Evolutionary conservation across 208 protist species (phyloP).

Genomic region (Leishmania lainsoni): DNA sequence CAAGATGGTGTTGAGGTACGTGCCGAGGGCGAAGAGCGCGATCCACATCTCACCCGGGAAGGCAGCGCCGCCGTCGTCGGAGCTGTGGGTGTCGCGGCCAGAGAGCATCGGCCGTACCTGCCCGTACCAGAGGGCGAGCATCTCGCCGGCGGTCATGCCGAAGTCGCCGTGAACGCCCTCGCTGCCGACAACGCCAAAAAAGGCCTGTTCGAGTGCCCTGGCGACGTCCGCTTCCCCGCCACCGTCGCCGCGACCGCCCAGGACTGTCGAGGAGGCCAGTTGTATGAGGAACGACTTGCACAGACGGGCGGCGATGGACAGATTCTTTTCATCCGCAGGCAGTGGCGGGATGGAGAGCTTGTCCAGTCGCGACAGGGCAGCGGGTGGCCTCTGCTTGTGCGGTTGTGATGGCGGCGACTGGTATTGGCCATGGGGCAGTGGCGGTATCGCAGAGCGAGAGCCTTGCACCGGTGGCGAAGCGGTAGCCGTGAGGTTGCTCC

Average conservation of each 20-base stretch:
- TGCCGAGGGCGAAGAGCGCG: slow-evolving; percentile 60
- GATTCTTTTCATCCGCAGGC: slow-evolving; percentile 22
- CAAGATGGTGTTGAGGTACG: slow-evolving; percentile 64
- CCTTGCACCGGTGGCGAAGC: neutral
- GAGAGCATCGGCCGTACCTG: slow-evolving; percentile 21
- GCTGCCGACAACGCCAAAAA: slow-evolving; percentile 56
- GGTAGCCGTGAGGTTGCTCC: neutral
- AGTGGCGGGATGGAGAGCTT: slow-evolving; percentile 15
- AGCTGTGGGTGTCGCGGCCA: neutral
- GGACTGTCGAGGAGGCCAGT: slow-evolving; percentile 17
- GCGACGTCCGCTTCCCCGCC: slow-evolving; percentile 31
- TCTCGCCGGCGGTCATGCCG: slow-evolving; percentile 39
- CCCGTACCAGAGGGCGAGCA: slow-evolving; percentile 58
- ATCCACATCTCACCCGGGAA: slow-evolving; percentile 68
- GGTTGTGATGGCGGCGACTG: slow-evolving; percentile 6
- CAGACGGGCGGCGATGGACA: slow-evolving; percentile 35
- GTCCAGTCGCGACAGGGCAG: slow-evolving; percentile 3
- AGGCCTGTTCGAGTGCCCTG: slow-evolving; percentile 47
- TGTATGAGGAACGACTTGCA: slow-evolving; percentile 32
- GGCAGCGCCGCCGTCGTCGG: neutral
- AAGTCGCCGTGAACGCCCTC: slow-evolving; percentile 45
- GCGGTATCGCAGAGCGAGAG: slow-evolving; percentile 10
- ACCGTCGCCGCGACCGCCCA: slow-evolving; percentile 6
- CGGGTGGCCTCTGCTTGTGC: slow-evolving; percentile 1
- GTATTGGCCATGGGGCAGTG: slow-evolving; percentile 13